Evolutionary conservation across 2,329 filamentous ascomycete genomes (phyloP), one percentile per base, ranked within the genome.

Genomic region (Colletotrichum magnum): DNA sequence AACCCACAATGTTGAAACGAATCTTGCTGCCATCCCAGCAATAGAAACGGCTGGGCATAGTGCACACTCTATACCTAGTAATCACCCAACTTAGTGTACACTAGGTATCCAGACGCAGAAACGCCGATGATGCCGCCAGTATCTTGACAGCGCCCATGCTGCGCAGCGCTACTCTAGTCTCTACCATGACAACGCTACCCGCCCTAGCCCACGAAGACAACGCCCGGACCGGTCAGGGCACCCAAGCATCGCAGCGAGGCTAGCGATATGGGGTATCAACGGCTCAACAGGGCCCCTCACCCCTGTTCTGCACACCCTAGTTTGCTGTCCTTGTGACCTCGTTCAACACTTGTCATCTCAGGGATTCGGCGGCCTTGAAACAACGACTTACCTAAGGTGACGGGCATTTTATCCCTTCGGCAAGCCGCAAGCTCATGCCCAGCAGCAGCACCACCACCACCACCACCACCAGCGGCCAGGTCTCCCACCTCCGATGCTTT

Each of bases 151-250:
- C 66, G 32, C 32, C 32, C 32, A 36, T 32, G 28, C 28, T 32
- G 28, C 28, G 28, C 28, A 6, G 28, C 28, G 28, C 28, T 32
- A 32, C 28, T 32, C 6, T 32, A 32, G 6, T 32, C 28, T 32
- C 28, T 32, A 36, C 32, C 32, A 9, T 36, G 32, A 36, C 32
- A 36, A 36, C 32, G 32, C 32, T 10, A 36, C 53, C 64, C 41
- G 16, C 48, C 47, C 48, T 43, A 60, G 62, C 56, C 51, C 13
- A 56, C 62, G 18, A 24, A 24, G 21, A 64, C 56, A 21, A 66
- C 66, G 66, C 62, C 66, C 62, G 66, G 66, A 66, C 66, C 54
- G 62, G 56, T 66, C 62, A 69, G 43, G 66, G 66, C 66, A 66
- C 24, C 21, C 21, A 24, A 24, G 21, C 21, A 24, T 24, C 24